Percentiles rank a stretch among this genome's conserved stretches.
These are phyloP conservation scores for Phytophthora rubi DNA, from an alignment of 352 stramenopile species.

Conservation along the genomic window DNA sequence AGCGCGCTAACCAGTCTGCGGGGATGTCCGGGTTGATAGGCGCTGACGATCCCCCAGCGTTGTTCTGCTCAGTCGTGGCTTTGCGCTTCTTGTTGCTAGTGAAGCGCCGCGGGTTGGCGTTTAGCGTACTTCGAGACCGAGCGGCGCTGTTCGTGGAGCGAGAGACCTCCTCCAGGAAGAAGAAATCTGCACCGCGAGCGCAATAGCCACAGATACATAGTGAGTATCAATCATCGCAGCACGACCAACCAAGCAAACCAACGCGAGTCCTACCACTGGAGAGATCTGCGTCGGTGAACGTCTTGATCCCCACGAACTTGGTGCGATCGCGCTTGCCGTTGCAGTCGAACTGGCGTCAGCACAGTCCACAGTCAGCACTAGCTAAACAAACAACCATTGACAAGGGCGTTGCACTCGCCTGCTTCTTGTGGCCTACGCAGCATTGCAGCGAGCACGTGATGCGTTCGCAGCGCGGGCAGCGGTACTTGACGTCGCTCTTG, in stretches of 20 bases:
- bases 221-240: background rate
- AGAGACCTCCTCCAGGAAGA: slow-evolving; percentile 76
- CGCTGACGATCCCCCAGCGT: background rate
- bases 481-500: slow-evolving; percentile 76
- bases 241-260: background rate
- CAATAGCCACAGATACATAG: background rate
- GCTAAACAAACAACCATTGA: background rate
- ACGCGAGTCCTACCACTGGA: slow-evolving; percentile 56
- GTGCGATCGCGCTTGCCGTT: slow-evolving; percentile 85
- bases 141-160: slow-evolving; percentile 61
- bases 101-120: slow-evolving; percentile 39
- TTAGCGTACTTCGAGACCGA: slow-evolving; percentile 49
- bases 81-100: slow-evolving; percentile 48
- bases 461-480: slow-evolving; percentile 83
- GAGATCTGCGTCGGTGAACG: slow-evolving; percentile 80
- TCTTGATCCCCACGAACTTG: slow-evolving; percentile 76
- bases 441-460: slow-evolving; percentile 84
- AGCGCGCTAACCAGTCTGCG: slow-evolving; percentile 75
- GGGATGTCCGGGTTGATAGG: slow-evolving; percentile 68
- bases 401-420: slow-evolving; percentile 39
- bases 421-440: slow-evolving; percentile 83
- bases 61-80: slow-evolving; percentile 12
- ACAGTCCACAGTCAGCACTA: slow-evolving; percentile 4
- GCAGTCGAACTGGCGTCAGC: slow-evolving; percentile 61
- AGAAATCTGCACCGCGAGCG: slow-evolving; percentile 54